Evolutionary conservation across 352 stramenopile genomes (phyloP).

Genomic region (Pythium guiyangense): DNA sequence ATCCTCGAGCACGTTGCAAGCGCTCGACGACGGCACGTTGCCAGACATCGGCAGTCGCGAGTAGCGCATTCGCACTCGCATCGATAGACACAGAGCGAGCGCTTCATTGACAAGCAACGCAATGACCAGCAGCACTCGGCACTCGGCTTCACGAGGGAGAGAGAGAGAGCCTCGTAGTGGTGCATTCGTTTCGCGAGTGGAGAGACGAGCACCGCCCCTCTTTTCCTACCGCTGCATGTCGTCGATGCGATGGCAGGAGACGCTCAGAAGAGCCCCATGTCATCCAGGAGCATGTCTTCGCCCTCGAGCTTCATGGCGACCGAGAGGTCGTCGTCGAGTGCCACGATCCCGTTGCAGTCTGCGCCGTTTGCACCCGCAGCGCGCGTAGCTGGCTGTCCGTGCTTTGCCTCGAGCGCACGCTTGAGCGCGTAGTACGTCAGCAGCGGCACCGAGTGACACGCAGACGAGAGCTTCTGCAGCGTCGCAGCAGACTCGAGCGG

Average conservation of each 20-base stretch:
- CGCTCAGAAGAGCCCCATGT: conserved; percentile 83
- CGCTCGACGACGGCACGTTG: conserved; percentile 7
- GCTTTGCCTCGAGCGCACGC: conserved; percentile 39
- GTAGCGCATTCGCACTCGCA: background rate
- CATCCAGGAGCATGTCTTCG: conserved; percentile 79
- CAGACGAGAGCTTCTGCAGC: conserved; percentile 41
- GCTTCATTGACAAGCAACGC: background rate
- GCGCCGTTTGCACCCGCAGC: conserved; percentile 27
- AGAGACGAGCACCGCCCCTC: too few species aligned
- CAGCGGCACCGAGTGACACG: conserved; percentile 75
- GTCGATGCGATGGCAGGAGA: background rate
- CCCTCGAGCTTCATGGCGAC: conserved; percentile 82
- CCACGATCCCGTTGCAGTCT: conserved; percentile 73
- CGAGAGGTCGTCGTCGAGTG: conserved; percentile 65
- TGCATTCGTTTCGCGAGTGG: background rate
- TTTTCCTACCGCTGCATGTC: too few species aligned
- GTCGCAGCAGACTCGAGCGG: conserved; percentile 34
- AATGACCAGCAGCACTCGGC: background rate
- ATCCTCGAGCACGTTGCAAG: conserved; percentile 9
- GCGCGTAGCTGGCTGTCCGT: conserved; percentile 19
- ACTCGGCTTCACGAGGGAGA: background rate
- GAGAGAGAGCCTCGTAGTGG: background rate
- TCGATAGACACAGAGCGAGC: background rate
- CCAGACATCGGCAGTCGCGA: conserved; percentile 10
- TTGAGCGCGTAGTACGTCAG: conserved; percentile 78